Percentiles rank a stretch among this genome's conserved stretches.
These are phyloP conservation scores for Hysterium pulicare DNA, from an alignment of 2,329 filamentous ascomycete genomes.

Conservation along the genomic window DNA sequence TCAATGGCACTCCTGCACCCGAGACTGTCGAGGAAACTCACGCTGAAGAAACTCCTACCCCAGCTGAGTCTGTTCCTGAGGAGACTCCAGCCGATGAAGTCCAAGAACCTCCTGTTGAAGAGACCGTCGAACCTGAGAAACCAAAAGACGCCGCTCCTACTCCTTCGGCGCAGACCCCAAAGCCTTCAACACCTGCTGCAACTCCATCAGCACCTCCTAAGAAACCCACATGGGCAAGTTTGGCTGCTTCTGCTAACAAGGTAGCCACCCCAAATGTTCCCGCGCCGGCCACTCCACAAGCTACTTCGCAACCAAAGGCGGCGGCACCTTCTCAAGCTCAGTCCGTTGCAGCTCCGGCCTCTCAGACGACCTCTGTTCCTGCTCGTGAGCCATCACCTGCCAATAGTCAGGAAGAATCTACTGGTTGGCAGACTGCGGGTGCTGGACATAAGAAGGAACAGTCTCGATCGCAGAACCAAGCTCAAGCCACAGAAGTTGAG, in stretches of 20 bases:
- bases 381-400: conserved; percentile 36
- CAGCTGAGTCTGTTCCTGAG: conserved; percentile 31
- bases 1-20: conserved; percentile 36
- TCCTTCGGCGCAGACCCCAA: conserved; percentile 51
- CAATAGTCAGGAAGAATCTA: conserved; percentile 52
- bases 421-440: conserved; percentile 86
- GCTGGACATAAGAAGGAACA: conserved; percentile 77
- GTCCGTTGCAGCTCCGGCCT: conserved; percentile 20
- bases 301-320: conserved; percentile 32
- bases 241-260: conserved; percentile 52
- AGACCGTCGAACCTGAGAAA: conserved; percentile 50
- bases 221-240: conserved; percentile 69
- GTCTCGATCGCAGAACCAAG: conserved; percentile 66
- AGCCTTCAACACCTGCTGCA: conserved; percentile 54
- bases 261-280: conserved; percentile 43
- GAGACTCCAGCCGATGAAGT: conserved; percentile 34
- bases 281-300: conserved; percentile 28
- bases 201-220: conserved; percentile 58
- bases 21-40: conserved; percentile 31
- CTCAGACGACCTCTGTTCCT: conserved; percentile 24
- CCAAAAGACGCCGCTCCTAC: conserved; percentile 62
- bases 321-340: conserved; percentile 34
- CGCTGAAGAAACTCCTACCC: conserved; percentile 40
- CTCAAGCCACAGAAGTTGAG: conserved; percentile 64
- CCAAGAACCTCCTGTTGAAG: conserved; percentile 26